Base-by-base conservation (phyloP, 176 grass and related monocot genomes). In the Saccharum officinarum region DNA sequence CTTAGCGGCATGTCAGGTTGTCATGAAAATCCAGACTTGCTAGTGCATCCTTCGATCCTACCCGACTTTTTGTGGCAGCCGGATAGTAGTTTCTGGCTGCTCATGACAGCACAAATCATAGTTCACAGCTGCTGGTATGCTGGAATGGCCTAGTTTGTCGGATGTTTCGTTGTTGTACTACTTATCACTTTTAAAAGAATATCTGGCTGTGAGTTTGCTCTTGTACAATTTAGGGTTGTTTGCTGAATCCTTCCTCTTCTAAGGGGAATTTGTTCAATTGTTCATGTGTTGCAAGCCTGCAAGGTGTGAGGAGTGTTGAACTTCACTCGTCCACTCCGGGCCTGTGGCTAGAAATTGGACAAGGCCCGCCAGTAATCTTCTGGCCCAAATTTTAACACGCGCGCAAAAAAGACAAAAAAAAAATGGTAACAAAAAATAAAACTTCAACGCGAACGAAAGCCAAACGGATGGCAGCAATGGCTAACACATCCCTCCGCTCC, bases 381-480 rank as follows among this genome's bases (percentile, higher is more conserved):
- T 83, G 80, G 74, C 33, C 45, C 45, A 75, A 75, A 85, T 85
- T 68, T 80, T 47, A 60, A 84, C 76, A 84, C 82, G 75, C 36
- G 36, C 59, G 5, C 33, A 79, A 57, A 67, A 41, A 55, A 61
- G 6, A 10, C 10, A 10, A 52, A 80, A 8, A 57, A 22, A 30
- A 44, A 61, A 18, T 3, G 2, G 20, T 20, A 78, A 70, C 4
- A 7, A 36, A 40, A 38, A 34, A 34, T 34, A 34, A 63, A 33
- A 33, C 33, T 33, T 33, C 33, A 33, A 33, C 33, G 33, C 33
- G 33, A 33, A 33, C 33, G 64, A 66, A 66, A 13, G 30, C 73
- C 41, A 78, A 42, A 44, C 83, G 67, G 65, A 79, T 60, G 39
- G 70, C 87, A 73, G 15, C 68, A 15, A 87, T 91, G 89, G 85